Base-by-base conservation (phyloP, 1,284 basidiomycete species). In the Moniliella sp. region DNA sequence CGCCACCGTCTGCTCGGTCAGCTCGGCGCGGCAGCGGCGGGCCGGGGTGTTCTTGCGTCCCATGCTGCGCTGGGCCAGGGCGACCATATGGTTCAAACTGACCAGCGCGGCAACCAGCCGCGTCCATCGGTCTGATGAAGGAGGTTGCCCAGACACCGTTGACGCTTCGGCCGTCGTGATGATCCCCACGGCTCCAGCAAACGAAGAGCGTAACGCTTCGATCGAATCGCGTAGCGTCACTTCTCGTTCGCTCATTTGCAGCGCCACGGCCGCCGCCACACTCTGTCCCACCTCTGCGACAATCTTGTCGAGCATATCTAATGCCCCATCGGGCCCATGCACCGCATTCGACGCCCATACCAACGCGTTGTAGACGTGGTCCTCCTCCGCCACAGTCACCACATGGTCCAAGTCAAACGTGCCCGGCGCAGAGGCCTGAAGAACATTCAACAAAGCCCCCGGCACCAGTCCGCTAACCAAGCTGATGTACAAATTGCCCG, bases 261-360 rank as follows among this genome's bases (percentile, higher is more conserved):
- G n/a, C n/a, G n/a, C n/a, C n/a, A n/a, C n/a, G n/a, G n/a, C n/a
- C n/a, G n/a, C n/a, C n/a, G n/a, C n/a, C n/a, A n/a, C n/a, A n/a
- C n/a, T n/a, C n/a, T n/a, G n/a, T n/a, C 21, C n/a, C 14, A 64
- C 59, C 17, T 53, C 35, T 15, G 69, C 45, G 21, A 37, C 38
- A 30, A 16, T 32, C 31, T 28, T 25, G 14, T 54, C 55, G 2
- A 58, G 39, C 28, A 39, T 40, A 3, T 43, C 40, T 29, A 56
- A 45, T 1, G 45, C 78, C 16, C 68, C 67, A 19, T 65, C 63
- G 1, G 75, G 7, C 8, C 21, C 21, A 23, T 23, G 21, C 7
- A n/a, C n/a, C 21, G 7, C n/a, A n/a, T 23, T 23, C 30, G 76
- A 62, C 1, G 74, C 69, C 86, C 86, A 94, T 2, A 94, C 64